Evolutionary conservation across 1,284 basidiomycete genomes (phyloP).

Genomic region (Bondarzewia mesenterica): DNA sequence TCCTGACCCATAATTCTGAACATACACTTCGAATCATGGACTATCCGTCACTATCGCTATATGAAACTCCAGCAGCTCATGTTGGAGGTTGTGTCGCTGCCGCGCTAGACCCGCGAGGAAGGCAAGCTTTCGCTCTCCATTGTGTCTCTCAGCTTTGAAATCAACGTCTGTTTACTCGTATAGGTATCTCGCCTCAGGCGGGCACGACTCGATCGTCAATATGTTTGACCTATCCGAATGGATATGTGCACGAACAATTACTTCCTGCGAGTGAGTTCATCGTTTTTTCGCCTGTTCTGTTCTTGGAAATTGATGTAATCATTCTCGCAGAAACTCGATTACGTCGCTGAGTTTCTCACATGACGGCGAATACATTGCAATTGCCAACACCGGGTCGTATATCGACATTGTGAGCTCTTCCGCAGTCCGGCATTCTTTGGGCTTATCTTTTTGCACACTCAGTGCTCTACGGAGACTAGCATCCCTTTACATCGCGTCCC

Average conservation of each 20-base stretch:
- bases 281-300: neutral
- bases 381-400: slow-evolving; percentile 61
- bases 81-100: slow-evolving; percentile 68
- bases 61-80: slow-evolving; percentile 59
- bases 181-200: slow-evolving; percentile 64
- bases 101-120: slow-evolving; percentile 66
- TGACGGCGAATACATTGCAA: slow-evolving; percentile 73
- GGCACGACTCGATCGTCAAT: slow-evolving; percentile 73
- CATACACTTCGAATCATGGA: slow-evolving; percentile 58
- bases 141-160: neutral
- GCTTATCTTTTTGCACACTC: neutral
- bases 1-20: slow-evolving; percentile 53
- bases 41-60: slow-evolving; percentile 49
- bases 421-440: neutral
- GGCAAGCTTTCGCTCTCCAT: slow-evolving; percentile 20
- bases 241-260: slow-evolving; percentile 68
- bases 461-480: slow-evolving; percentile 73
- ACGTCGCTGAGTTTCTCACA: slow-evolving; percentile 73
- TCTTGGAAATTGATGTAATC: neutral
- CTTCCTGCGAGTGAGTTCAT: slow-evolving; percentile 63
- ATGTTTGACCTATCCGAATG: slow-evolving; percentile 70
- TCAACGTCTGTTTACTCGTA: neutral
- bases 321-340: slow-evolving; percentile 47
- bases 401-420: slow-evolving; percentile 57
- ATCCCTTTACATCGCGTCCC: slow-evolving; percentile 62